Evolutionary conservation across 331 rosid genomes (phyloP).

Genomic region (Pyrus hybrid): DNA sequence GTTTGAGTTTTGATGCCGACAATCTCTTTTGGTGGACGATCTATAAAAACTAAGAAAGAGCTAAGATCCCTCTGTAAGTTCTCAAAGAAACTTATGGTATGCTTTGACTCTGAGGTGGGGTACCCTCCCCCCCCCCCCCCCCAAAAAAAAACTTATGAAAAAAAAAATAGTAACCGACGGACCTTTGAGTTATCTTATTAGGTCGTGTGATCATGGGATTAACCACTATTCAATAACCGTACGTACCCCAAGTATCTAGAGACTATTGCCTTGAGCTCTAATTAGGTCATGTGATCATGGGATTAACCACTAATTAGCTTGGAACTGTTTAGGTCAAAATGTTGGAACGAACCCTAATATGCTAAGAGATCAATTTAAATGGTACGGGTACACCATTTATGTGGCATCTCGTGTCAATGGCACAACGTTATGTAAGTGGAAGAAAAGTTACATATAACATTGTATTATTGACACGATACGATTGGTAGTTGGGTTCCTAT

Average conservation of each 20-base stretch:
- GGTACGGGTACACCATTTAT: not conserved
- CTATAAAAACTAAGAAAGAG: too few relatives aligned
- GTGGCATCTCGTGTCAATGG: not conserved
- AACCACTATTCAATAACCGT: constrained; percentile 3
- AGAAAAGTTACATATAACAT: too few relatives aligned
- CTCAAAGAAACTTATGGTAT: too few relatives aligned
- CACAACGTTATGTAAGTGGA: not conserved
- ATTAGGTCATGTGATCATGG: not conserved
- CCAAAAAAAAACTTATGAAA: too few relatives aligned
- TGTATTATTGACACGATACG: not conserved
- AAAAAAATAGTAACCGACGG: too few relatives aligned
- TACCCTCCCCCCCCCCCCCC: too few relatives aligned
- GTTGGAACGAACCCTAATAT: not conserved
- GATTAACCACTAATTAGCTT: not conserved
- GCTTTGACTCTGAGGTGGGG: too few relatives aligned
- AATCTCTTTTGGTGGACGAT: too few relatives aligned
- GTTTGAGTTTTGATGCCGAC: too few relatives aligned
- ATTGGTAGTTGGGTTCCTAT: too few relatives aligned
- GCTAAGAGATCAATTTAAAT: not conserved
- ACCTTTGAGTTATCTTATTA: not conserved
- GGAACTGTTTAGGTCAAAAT: not conserved
- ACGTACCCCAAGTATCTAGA: not conserved
- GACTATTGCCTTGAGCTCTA: constrained; percentile 20
- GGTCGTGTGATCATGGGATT: constrained; percentile 14
- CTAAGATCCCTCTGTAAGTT: too few relatives aligned